Evolutionary conservation across 2,329 filamentous ascomycete species (phyloP), one percentile per base, ranked within the genome.

Genomic region (Grosmannia clavigera): DNA sequence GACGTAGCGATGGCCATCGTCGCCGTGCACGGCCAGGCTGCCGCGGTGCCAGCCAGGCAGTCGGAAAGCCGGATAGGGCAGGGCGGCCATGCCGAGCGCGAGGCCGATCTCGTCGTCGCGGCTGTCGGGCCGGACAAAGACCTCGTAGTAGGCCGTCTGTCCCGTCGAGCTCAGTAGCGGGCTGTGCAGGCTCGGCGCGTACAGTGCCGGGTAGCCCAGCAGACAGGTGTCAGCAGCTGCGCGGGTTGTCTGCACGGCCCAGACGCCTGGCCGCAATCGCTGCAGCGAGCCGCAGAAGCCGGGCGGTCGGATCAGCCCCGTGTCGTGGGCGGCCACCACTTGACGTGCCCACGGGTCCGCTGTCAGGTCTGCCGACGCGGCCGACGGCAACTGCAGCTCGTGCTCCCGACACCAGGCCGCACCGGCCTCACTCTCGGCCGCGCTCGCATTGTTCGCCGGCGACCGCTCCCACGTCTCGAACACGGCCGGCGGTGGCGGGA

Each of bases 21-120:
- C 89, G 55, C 86, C 84, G 69, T 92, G 89, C n/a, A 92, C 82
- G 1, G 78, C 89, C 16, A 92, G 68, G 64, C 83, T 86, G 22
- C 81, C 88, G 40, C 88, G 80, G 68, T 94, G 86, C 89, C 88
- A 92, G 2, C 89, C 89, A 0, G 89, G 89, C 62, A 92, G 79
- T 9, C 89, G 81, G 75, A 90, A 92, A 0, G 80, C 77, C 7
- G 89, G 89, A 68, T 91, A 92, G 9, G 89, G 89, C 55, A 86
- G 81, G 1, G 87, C 88, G 0, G 81, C 74, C 70, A 84, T 90
- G 11, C 89, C 89, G 11, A 92, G 69, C 0, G 84, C 86, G 1
- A 92, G 74, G 48, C 72, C 74, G 58, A 78, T 71, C 61, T 22
- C 22, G 22, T 80, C 77, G 25, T 62, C 58, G 4, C 76, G 76